Evolutionary conservation across 1,284 basidiomycete genomes (phyloP), one percentile per base, ranked within the genome.

Genomic region (Ustilago crameri): DNA sequence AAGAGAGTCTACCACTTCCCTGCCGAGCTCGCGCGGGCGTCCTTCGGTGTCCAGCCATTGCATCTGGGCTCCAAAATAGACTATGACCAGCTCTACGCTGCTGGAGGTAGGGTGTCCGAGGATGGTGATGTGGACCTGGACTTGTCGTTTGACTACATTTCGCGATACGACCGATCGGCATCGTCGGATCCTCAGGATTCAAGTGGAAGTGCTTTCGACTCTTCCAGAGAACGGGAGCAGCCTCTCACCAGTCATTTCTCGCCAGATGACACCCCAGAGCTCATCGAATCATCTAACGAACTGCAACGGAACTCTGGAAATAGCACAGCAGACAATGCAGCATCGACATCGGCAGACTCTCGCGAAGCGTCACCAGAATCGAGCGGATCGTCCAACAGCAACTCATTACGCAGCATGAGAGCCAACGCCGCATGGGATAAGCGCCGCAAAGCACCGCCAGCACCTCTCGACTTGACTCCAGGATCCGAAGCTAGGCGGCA

Each of bases 61-160:
- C 47, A 51, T 5, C 57, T 60, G 12, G 63, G 48, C 8, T 46
- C 38, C 8, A 44, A 23, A 7, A 40, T 27, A 12, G 55, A 61
- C 37, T 38, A 27, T 15, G 53, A 56, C 24, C 54, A 47, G 2
- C n/a, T 53, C 45, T 34, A 61, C 46, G 20, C 49, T 4, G 40
- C 41, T 17, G 46, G 54, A 24, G 61, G 23, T 15, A 23, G 43
- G 5, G 24, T 43, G 2, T 57, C 47, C 3, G 58, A 61, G 10
- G 58, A 57, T 34, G 60, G 51, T 18, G 64, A 70, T 46, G 76
- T 78, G 8, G 68, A 78, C 27, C 62, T 78, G 26, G 72, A 76
- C 37, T 47, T 76, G 14, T 75, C 72, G 7, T 78, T 78, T 47
- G 76, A 78, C 50, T 78, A 74, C 41, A 54, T 74, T 32, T 75